A percentile compares a stretch with the other conserved stretches of the same genome.
These are phyloP conservation scores for Dioscorea zingiberensis DNA, from an alignment of 106 monocot genomes.

Conservation along the genomic window DNA sequence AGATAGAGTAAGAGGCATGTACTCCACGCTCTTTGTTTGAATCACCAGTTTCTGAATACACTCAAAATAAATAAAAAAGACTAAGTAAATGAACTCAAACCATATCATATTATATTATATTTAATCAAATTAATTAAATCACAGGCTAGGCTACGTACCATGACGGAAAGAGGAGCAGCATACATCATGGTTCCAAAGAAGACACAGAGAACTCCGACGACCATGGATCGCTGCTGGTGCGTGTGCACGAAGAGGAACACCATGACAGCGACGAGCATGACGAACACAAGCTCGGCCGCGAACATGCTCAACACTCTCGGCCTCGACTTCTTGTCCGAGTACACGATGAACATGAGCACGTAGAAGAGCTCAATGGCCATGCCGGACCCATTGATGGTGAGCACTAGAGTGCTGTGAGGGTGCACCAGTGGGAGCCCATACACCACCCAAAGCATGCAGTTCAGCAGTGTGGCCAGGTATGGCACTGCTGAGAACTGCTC, in stretches of 20 bases:
- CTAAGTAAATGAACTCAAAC: background rate
- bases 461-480: conserved; percentile 48
- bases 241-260: conserved; percentile 28
- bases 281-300: conserved; percentile 23
- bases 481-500: conserved; percentile 37
- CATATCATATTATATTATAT: background rate
- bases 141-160: conserved; percentile 29
- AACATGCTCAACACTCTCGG: conserved; percentile 6
- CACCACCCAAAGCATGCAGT: conserved; percentile 53
- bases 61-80: background rate
- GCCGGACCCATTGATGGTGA: conserved; percentile 58
- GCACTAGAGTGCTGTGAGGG: conserved; percentile 45
- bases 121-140: background rate
- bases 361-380: conserved; percentile 41
- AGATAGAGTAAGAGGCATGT: conserved; percentile 67
- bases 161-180: conserved; percentile 42
- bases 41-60: conserved; percentile 54
- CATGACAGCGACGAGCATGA: conserved; percentile 16
- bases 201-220: conserved; percentile 45
- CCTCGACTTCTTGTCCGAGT: conserved; percentile 13
- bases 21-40: conserved; percentile 61
- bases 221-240: conserved; percentile 21
- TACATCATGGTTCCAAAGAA: conserved; percentile 60
- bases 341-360: conserved; percentile 40
- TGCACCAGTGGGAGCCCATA: conserved; percentile 46